Evolutionary conservation across 2,329 filamentous ascomycete genomes (phyloP).

Genomic region (Microdochium bolleyi): DNA sequence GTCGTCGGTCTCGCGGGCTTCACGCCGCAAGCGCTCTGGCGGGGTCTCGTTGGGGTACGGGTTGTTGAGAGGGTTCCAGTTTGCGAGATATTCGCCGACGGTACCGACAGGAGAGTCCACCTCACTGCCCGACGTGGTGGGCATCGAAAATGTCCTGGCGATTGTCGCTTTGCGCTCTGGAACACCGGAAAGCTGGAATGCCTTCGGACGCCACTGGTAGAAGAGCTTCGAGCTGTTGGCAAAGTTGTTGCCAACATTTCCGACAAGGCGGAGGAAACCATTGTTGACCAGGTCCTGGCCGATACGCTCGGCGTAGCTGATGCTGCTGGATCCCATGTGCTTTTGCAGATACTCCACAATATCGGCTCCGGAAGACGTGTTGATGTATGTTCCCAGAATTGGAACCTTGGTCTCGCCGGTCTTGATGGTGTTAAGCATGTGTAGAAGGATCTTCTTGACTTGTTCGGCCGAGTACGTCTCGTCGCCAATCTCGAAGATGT

Average conservation of each 20-base stretch:
- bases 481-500: slow-evolving; percentile 85
- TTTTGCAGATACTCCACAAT: slow-evolving; percentile 94
- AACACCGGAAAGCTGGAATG: slow-evolving; percentile 79
- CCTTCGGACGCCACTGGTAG: slow-evolving; percentile 93
- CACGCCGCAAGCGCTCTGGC: slow-evolving; percentile 74
- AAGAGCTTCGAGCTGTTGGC: slow-evolving; percentile 96
- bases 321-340: slow-evolving; percentile 72
- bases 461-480: slow-evolving; percentile 78
- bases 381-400: slow-evolving; percentile 89
- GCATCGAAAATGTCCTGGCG: slow-evolving; percentile 66
- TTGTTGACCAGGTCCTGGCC: slow-evolving; percentile 85
- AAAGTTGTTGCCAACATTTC: slow-evolving; percentile 91
- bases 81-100: slow-evolving; percentile 81
- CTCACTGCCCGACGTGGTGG: slow-evolving; percentile 49
- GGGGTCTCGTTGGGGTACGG: slow-evolving; percentile 90
- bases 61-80: slow-evolving; percentile 91
- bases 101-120: slow-evolving; percentile 74
- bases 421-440: slow-evolving; percentile 82
- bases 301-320: slow-evolving; percentile 89
- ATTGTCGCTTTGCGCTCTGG: slow-evolving; percentile 78
- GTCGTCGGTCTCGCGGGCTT: slow-evolving; percentile 85
- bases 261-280: slow-evolving; percentile 83
- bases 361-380: slow-evolving; percentile 83
- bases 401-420: slow-evolving; percentile 90
- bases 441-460: slow-evolving; percentile 79